These are phyloP conservation scores for Hypholoma fasciculare DNA, from an alignment of 768 basidiomycete species.

Conservation along the genomic window DNA sequence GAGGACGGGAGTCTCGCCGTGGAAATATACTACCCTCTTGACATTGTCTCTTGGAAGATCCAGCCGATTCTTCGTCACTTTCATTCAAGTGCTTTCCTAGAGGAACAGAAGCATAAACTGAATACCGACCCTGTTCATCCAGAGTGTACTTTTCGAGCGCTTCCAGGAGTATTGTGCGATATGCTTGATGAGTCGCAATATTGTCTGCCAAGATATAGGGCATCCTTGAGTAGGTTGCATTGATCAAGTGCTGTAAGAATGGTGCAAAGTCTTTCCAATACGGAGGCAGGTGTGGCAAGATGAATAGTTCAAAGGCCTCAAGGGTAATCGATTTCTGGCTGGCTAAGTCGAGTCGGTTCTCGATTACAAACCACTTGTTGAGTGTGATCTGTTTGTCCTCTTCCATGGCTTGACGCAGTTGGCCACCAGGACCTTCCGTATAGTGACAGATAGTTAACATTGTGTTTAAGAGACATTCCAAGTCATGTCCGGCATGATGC, in stretches of 20 bases:
- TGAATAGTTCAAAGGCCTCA: neutral
- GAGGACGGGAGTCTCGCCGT: no score
- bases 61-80: no score
- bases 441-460: conserved; percentile 1
- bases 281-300: neutral
- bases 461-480: neutral
- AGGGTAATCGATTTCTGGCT: neutral
- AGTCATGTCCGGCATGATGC: conserved; percentile 5
- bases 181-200: no score
- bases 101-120: no score
- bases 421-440: conserved; percentile 1
- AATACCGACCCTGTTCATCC: no score
- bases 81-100: no score
- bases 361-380: neutral
- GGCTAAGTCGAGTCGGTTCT: neutral
- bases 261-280: conserved; percentile 1
- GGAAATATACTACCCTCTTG: no score
- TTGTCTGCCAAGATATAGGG: no score
- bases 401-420: neutral
- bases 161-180: no score
- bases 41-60: no score
- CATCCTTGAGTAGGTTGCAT: neutral
- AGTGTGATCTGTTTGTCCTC: neutral
- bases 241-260: neutral
- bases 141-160: no score